Conservation (phyloP, 2,329 filamentous ascomycete genomes). For the Paracamarosporium sp. region DNA sequence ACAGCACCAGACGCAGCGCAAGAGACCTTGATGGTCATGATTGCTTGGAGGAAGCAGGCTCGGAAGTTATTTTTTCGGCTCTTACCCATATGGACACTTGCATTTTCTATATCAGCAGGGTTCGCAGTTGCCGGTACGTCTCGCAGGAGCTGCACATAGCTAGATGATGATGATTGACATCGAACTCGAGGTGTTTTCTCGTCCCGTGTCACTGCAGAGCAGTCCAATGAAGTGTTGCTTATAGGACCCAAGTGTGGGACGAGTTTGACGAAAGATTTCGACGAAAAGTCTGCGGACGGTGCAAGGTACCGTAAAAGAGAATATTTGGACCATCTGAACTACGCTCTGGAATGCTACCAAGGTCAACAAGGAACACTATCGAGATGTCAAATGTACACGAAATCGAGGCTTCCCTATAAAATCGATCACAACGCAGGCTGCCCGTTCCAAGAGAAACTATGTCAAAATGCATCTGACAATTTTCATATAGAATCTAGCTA, state of each 20-base stretch:
- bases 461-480: constrained; percentile 10
- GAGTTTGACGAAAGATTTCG: not conserved
- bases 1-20: constrained; percentile 16
- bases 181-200: constrained; percentile 33
- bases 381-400: constrained; percentile 9
- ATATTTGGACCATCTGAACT: constrained; percentile 12
- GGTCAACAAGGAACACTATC: not conserved
- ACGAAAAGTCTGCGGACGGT: not conserved
- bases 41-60: constrained; percentile 20
- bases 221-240: constrained; percentile 41
- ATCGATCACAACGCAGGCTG: constrained; percentile 11
- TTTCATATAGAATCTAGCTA: constrained; percentile 22
- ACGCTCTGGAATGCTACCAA: constrained; percentile 19
- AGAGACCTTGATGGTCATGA: not conserved
- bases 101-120: constrained; percentile 22
- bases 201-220: constrained; percentile 35
- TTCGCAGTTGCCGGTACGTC: constrained; percentile 26
- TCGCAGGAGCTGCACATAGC: not conserved
- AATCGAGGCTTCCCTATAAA: constrained; percentile 6
- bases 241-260: constrained; percentile 32
- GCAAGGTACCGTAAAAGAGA: not conserved
- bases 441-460: constrained; percentile 18
- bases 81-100: constrained; percentile 22
- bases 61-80: constrained; percentile 18
- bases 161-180: not conserved